Evolutionary conservation across 225 moss, liverwort and hornwort genomes (phyloP).

Genomic region (Pleurozium schreberi): DNA sequence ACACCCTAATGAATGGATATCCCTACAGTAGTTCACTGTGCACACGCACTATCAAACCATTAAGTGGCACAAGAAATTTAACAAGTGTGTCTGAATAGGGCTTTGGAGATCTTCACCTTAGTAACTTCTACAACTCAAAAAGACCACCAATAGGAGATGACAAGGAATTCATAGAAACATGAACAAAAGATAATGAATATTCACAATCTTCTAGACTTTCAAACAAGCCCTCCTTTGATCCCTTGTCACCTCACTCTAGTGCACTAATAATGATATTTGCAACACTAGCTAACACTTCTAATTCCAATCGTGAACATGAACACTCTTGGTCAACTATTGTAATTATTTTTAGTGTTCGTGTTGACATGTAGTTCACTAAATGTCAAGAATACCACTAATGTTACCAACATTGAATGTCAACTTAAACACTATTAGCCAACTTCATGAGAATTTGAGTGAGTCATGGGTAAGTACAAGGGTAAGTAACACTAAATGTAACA

Average conservation of each 20-base stretch:
- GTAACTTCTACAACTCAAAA: not conserved
- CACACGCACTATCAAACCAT: not conserved
- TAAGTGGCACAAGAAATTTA: not conserved
- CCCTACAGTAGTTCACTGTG: not conserved
- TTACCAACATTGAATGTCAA: accelerated
- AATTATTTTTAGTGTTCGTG: not conserved
- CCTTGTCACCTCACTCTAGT: not conserved
- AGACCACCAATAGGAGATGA: not conserved
- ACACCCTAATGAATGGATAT: not conserved
- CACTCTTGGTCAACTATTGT: not conserved
- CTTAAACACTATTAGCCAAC: not conserved
- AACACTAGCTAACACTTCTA: not conserved
- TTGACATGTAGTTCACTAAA: not conserved
- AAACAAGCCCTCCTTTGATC: not conserved
- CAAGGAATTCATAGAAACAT: not conserved
- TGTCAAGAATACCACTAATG: not conserved
- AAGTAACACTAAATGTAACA: not conserved
- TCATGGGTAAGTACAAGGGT: not conserved
- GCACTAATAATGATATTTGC: not conserved
- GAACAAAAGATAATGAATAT: not conserved
- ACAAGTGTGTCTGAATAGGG: not conserved
- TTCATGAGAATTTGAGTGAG: not conserved
- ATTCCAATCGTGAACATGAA: not conserved
- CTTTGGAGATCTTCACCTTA: too few relatives aligned
- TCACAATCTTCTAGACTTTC: not conserved